Percentiles rank a stretch among this genome's conserved stretches.
Conservation (phyloP, 352 stramenopile species). For the Pythium folliculosum region DNA sequence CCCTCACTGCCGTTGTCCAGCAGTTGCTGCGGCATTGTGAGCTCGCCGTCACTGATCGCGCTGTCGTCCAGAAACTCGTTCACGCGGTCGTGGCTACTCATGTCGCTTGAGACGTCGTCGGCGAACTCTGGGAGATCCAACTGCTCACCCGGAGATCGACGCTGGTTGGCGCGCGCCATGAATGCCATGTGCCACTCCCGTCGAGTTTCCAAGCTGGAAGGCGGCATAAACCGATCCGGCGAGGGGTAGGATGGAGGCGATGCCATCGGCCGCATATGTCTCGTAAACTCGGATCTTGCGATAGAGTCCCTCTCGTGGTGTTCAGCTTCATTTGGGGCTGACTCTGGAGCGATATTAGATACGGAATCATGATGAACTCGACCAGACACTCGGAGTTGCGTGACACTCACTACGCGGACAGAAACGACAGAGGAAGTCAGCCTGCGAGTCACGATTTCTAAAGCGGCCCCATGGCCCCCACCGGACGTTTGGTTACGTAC, state of each 20-base stretch:
- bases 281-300: background rate
- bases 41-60: constrained; percentile 20
- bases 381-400: constrained; percentile 15
- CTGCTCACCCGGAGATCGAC: constrained; percentile 15
- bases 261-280: background rate
- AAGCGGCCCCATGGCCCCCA: too few species aligned
- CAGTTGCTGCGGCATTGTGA: constrained; percentile 2
- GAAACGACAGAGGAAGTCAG: background rate
- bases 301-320: background rate
- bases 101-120: constrained; percentile 24
- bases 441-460: too few species aligned
- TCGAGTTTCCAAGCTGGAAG: background rate
- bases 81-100: constrained; percentile 18
- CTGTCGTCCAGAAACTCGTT: constrained; percentile 14
- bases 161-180: constrained; percentile 16
- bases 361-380: background rate
- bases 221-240: background rate
- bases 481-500: constrained; percentile 12
- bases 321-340: background rate
- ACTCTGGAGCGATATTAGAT: background rate
- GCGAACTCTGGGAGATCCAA: constrained; percentile 24
- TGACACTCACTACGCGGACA: constrained; percentile 12
- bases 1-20: background rate
- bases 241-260: background rate
- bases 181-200: constrained; percentile 24